A percentile compares a stretch with the other conserved stretches of the same genome.
Conservation (phyloP, 2,329 filamentous ascomycete species). For the Annulohypoxylon truncatum region DNA sequence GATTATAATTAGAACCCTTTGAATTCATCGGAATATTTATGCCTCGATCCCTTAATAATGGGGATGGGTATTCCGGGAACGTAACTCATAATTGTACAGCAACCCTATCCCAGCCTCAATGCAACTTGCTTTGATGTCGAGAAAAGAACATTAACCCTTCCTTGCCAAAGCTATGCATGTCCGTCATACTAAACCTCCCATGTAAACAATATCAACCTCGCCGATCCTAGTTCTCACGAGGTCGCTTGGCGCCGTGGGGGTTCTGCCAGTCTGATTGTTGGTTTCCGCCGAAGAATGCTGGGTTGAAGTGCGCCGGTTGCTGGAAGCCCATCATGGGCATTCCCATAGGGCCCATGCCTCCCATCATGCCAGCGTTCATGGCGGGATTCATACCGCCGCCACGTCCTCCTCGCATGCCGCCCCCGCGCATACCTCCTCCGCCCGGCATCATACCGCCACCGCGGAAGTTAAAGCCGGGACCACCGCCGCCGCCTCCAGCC, state of each 20-base stretch:
- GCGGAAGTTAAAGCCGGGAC: slow-evolving; percentile 48
- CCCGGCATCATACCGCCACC: slow-evolving; percentile 51
- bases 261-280: slow-evolving; percentile 52
- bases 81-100: slow-evolving; percentile 9
- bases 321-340: slow-evolving; percentile 52
- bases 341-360: slow-evolving; percentile 46
- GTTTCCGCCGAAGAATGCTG: slow-evolving; percentile 49
- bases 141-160: slow-evolving; percentile 7
- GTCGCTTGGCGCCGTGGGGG: slow-evolving; percentile 51
- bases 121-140: slow-evolving; percentile 5
- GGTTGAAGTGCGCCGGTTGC: slow-evolving; percentile 50
- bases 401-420: slow-evolving; percentile 49
- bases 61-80: neutral
- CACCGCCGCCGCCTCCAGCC: slow-evolving; percentile 43
- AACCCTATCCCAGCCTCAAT: neutral
- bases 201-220: neutral
- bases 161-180: neutral
- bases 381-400: slow-evolving; percentile 48
- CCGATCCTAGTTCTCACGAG: slow-evolving; percentile 47
- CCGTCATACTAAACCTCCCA: neutral
- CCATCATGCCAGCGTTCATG: slow-evolving; percentile 50
- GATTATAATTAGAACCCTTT: slow-evolving; percentile 8
- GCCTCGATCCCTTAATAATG: neutral
- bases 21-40: slow-evolving; percentile 8
- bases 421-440: slow-evolving; percentile 48